phyloP scores from a whole-genome alignment of 2,329 filamentous ascomycete genomes.

The Ophiosphaerella herpotricha region DNA sequence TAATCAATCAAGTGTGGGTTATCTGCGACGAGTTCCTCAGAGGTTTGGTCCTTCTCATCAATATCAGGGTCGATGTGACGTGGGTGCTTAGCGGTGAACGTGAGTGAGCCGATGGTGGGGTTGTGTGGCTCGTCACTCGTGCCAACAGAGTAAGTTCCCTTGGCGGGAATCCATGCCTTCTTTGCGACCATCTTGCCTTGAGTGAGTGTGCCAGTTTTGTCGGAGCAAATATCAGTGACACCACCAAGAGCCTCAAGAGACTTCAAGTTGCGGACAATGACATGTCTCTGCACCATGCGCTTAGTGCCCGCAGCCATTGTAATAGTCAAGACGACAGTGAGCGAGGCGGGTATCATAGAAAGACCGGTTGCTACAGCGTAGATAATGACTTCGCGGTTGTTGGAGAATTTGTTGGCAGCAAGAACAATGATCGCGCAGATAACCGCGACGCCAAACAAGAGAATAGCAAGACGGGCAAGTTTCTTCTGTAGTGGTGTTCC shows the following conservation, averaged over 20 bases:
- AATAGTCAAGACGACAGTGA: slow-evolving; percentile 45
- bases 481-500: slow-evolving; percentile 46
- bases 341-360: slow-evolving; percentile 43
- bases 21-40: slow-evolving; percentile 31
- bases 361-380: slow-evolving; percentile 45
- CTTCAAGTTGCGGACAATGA: slow-evolving; percentile 44
- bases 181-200: slow-evolving; percentile 44
- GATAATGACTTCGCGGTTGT: slow-evolving; percentile 45
- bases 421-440: slow-evolving; percentile 44
- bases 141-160: slow-evolving; percentile 40
- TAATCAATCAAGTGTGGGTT: slow-evolving; percentile 39
- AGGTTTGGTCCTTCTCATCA: slow-evolving; percentile 25
- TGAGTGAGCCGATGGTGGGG: slow-evolving; percentile 36
- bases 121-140: slow-evolving; percentile 36
- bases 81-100: slow-evolving; percentile 31
- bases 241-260: slow-evolving; percentile 44
- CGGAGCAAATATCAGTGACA: slow-evolving; percentile 43
- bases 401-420: slow-evolving; percentile 42
- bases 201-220: slow-evolving; percentile 41
- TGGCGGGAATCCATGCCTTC: slow-evolving; percentile 41
- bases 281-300: slow-evolving; percentile 41
- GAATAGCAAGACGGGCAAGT: slow-evolving; percentile 39
- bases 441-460: slow-evolving; percentile 39
- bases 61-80: slow-evolving; percentile 36
- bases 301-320: slow-evolving; percentile 46